Percentiles rank a stretch among this genome's conserved stretches.
Conservation (phyloP, 164 flowering plant genomes). For the Taxillus chinensis region DNA sequence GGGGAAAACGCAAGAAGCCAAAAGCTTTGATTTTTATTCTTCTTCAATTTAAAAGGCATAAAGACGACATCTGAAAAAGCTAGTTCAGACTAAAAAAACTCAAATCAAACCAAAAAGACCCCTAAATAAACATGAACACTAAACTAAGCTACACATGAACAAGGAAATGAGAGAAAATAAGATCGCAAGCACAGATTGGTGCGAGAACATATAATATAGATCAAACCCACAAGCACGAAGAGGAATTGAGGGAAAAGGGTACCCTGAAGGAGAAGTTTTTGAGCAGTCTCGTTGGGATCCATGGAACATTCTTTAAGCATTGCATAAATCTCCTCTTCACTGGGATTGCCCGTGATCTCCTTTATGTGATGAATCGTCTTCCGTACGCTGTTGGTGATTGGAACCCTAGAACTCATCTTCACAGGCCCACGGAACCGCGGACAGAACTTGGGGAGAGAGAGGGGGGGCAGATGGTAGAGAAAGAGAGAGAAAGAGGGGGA, state of each 20-base stretch:
- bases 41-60: no score
- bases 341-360: conserved; percentile 69
- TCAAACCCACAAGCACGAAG: not conserved
- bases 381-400: conserved; percentile 43
- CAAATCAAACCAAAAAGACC: conserved; percentile 1
- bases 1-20: no score
- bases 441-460: not conserved
- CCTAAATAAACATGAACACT: not conserved
- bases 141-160: not conserved
- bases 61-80: no score
- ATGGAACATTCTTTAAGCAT: conserved; percentile 79
- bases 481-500: not conserved
- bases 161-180: not conserved
- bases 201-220: not conserved
- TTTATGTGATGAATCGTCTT: conserved; percentile 67
- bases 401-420: conserved; percentile 56
- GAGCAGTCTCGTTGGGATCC: conserved; percentile 91
- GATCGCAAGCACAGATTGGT: not conserved
- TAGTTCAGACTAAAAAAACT: not conserved
- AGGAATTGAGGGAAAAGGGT: not conserved
- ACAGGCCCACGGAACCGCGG: conserved; percentile 3
- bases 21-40: no score
- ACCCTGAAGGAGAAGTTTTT: conserved; percentile 72
- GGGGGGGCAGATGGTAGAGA: not conserved
- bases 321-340: conserved; percentile 78